Evolutionary conservation across 169 alveolate genomes (phyloP), one percentile per base, ranked within the genome.

Genomic region (Cryptosporidium andersoni): DNA sequence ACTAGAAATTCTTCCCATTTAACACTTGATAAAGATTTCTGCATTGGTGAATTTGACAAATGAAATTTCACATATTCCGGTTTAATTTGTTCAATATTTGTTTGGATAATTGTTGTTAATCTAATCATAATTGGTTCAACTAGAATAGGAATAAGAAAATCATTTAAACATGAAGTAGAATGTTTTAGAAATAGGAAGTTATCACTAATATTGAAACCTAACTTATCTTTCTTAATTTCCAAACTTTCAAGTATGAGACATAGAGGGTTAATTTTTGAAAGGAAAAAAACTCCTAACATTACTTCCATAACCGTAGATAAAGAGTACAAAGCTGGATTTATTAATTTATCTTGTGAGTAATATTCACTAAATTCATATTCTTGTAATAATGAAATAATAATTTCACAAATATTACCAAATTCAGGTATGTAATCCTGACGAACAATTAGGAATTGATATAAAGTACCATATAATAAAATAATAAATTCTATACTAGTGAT

Each of bases 391-490:
- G 40, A 45, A 1, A 45, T 43, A 14, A 60, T 11, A 14, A 74
- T 63, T 16, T 42, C 47, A 11, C 6, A 45, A 7, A 60, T 74
- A 9, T 16, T n/a, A 12, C 60, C 85, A 9, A 60, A 56, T 5
- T 66, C 55, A 34, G 85, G 85, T 25, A 60, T 45, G 48, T 74
- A 74, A 42, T 74, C 85, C 4, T 74, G 85, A 16, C 85, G 40
- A 14, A 74, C 42, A 37, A 74, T 74, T 40, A 74, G 39, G 48
- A 74, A 74, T 64, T 74, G 85, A 52, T 58, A 74, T 12, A 74
- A 8, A 9, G 85, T 74, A n/a, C 85, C 85, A 39, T 58, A 34
- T 14, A 74, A 51, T 37, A 74, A 58, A 34, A 74, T 43, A 25
- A 74, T 6, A 36, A 74, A 74, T 12, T 74, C 85, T 14, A 74